These are phyloP conservation scores for Aspergillus viridinutans DNA, from an alignment of 2,329 filamentous ascomycete genomes.

Conservation along the genomic window DNA sequence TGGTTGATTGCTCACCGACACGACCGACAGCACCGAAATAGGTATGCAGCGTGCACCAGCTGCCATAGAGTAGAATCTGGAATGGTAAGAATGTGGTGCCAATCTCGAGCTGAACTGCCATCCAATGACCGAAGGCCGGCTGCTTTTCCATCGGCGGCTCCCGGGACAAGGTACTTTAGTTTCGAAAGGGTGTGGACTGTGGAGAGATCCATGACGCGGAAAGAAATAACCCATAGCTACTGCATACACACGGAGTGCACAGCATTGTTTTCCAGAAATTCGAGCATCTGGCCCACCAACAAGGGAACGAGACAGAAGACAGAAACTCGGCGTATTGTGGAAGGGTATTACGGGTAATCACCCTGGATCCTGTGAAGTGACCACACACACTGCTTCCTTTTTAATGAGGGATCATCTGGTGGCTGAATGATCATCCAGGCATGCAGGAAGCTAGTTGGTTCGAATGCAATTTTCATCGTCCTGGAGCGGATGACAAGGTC, in stretches of 20 bases:
- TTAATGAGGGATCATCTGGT: slow-evolving; percentile 12
- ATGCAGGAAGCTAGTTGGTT: slow-evolving; percentile 30
- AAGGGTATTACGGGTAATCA: not conserved
- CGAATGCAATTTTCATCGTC: slow-evolving; percentile 20
- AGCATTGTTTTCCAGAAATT: slow-evolving; percentile 20
- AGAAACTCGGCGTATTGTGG: not conserved
- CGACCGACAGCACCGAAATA: slow-evolving; percentile 11
- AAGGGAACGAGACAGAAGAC: slow-evolving; percentile 15
- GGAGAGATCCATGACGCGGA: slow-evolving; percentile 3
- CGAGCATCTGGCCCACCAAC: slow-evolving; percentile 10
- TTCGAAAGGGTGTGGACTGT: not conserved
- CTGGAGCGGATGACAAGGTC: slow-evolving; percentile 16
- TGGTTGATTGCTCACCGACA: slow-evolving; percentile 27
- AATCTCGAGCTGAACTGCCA: not conserved
- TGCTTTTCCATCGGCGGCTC: not conserved
- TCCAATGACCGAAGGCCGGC: not conserved
- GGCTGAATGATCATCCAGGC: slow-evolving; percentile 24
- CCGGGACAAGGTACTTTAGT: not conserved
- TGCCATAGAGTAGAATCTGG: not conserved
- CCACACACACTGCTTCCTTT: slow-evolving; percentile 1
- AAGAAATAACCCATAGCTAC: not conserved
- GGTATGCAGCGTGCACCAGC: slow-evolving; percentile 10
- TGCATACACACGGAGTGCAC: slow-evolving; percentile 7
- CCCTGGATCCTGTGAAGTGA: slow-evolving; percentile 2
- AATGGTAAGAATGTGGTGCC: not conserved